Base-by-base conservation (phyloP, 495 filamentous ascomycete genomes). In the Bombardia bombarda region DNA sequence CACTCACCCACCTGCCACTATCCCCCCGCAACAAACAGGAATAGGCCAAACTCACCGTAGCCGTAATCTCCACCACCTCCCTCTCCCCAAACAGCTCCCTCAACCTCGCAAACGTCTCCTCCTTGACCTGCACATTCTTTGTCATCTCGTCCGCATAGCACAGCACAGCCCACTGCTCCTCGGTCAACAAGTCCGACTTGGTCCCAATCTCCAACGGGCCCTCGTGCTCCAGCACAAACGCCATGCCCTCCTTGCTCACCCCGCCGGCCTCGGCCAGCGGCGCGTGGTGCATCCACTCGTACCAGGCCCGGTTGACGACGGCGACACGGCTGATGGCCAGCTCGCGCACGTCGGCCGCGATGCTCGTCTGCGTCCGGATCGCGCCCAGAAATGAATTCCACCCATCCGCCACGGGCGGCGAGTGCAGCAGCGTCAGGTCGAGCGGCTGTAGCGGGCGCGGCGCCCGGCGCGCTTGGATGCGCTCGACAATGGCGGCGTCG, bases 331-430 rank as follows among this genome's bases (percentile, higher is more conserved):
- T 83, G 42, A 92, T 87, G 41, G 81, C 78, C 4, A 87, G 54
- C 61, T 92, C 86, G 16, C 80, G 74, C 26, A 84, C 54, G 33
- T 79, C 70, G 4, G 73, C 72, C 0, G 73, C 54, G 1, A 89
- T 62, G 18, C 63, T 63, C 4, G 82, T 85, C 47, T 71, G 64
- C 9, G 80, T 85, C 47, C 86, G 77, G 24, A 92, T 73, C 31
- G 86, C 79, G 30, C 80, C 80, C 13, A 90, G 69, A 62, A 92
- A 88, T 24, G 76, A 65, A 66, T 89, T 90, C 83, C 84, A 92
- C 2, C 86, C 86, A 53, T 86, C 76, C 2, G 86, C 79, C 0
- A 90, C 68, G 2, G 78, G 65, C 21, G 79, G 84, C 7, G 79
- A 74, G 66, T 90, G 86, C 3, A 90, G 68, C 7, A 90, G 75